Evolutionary conservation across 176 grass and related monocot genomes (phyloP).

Genomic region (Saccharum officinarum): DNA sequence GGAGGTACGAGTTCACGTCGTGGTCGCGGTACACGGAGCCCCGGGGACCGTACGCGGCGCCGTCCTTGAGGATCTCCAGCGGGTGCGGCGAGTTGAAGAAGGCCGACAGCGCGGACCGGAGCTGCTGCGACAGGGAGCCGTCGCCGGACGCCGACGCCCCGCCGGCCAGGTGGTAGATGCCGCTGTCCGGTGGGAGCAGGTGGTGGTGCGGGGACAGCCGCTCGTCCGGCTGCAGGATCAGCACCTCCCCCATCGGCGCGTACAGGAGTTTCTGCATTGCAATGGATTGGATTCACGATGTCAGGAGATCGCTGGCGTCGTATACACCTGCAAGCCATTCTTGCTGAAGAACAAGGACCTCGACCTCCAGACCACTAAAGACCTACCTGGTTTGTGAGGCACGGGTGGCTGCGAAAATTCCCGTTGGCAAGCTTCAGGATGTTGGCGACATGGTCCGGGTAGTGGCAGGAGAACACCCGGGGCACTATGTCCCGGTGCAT

Average conservation of each 20-base stretch:
- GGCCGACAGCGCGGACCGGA: slow-evolving; percentile 60
- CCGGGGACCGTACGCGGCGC: slow-evolving; percentile 66
- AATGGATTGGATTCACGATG: not conserved
- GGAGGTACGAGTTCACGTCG: slow-evolving; percentile 80
- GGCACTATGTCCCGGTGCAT: slow-evolving; percentile 98
- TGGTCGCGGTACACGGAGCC: slow-evolving; percentile 85
- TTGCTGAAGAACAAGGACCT: not conserved
- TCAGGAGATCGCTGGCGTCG: not conserved
- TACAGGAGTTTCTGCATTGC: slow-evolving; percentile 77
- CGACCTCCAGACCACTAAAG: no score
- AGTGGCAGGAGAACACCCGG: slow-evolving; percentile 88
- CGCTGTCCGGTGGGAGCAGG: slow-evolving; percentile 78
- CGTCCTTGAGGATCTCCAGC: slow-evolving; percentile 80
- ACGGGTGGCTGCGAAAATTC: slow-evolving; percentile 83
- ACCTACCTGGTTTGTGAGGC: slow-evolving; percentile 77
- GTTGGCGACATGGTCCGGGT: slow-evolving; percentile 78
- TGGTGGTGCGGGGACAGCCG: slow-evolving; percentile 75
- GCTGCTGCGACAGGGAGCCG: slow-evolving; percentile 33
- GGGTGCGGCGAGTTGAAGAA: slow-evolving; percentile 96
- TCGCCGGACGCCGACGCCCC: not conserved
- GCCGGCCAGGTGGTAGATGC: slow-evolving; percentile 60
- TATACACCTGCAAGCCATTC: not conserved
- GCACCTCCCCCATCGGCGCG: slow-evolving; percentile 81
- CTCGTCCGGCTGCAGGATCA: slow-evolving; percentile 92
- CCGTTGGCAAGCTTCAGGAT: slow-evolving; percentile 87